Conservation (phyloP, 202 grass and related monocot genomes). For the Alloteropsis angusta region DNA sequence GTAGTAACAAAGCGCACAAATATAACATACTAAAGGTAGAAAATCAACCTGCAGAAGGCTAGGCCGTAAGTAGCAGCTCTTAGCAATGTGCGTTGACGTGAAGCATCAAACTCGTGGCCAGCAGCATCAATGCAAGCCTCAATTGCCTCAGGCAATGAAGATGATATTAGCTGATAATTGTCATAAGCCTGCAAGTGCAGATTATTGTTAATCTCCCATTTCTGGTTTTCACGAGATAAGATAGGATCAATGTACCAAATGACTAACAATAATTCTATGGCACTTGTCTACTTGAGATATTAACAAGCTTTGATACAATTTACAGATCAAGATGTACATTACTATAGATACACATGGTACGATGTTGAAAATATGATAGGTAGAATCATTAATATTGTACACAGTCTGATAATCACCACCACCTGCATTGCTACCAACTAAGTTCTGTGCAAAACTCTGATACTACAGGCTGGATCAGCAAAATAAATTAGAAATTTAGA, state of each 20-base stretch:
- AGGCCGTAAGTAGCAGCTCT: conserved; percentile 87
- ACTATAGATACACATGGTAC: neutral
- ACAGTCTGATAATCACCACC: neutral
- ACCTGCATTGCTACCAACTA: neutral
- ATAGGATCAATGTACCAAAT: conserved; percentile 3
- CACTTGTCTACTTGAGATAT: neutral
- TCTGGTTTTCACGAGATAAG: conserved; percentile 25
- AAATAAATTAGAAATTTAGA: neutral
- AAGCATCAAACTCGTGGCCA: conserved; percentile 92
- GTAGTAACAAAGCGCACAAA: neutral
- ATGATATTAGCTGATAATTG: conserved; percentile 75
- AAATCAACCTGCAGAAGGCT: conserved; percentile 86
- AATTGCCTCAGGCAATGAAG: conserved; percentile 76
- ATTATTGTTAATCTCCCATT: neutral
- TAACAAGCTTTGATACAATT: conserved; percentile 11
- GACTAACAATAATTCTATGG: neutral
- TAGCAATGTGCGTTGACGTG: conserved; percentile 72
- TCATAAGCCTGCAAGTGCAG: conserved; percentile 71
- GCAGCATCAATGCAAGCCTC: conserved; percentile 86
- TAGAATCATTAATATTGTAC: neutral
- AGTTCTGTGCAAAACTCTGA: neutral
- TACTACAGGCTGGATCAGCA: neutral
- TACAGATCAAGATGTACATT: neutral
- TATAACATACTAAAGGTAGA: conserved; percentile 16
- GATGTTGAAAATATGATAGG: neutral